A percentile compares a stretch with the other conserved stretches of the same genome.
These are phyloP conservation scores for Colletotrichum cordylinicola DNA, from an alignment of 2,329 filamentous ascomycete genomes.

Conservation along the genomic window DNA sequence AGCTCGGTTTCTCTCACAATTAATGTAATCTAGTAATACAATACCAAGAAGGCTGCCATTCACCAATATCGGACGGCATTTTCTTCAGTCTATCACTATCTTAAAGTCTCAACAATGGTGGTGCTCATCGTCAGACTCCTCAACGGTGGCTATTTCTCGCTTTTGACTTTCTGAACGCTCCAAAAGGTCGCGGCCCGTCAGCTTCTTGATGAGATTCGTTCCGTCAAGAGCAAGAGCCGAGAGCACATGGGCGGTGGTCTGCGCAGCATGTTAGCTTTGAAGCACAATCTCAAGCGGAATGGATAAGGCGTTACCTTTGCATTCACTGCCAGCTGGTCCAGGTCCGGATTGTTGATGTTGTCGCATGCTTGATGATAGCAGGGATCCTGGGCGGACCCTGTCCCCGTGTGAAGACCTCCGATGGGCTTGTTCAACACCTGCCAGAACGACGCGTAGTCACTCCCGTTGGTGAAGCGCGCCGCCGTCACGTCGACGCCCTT, in stretches of 20 bases:
- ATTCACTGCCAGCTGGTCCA: slow-evolving; percentile 37
- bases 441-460: slow-evolving; percentile 67
- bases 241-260: slow-evolving; percentile 13
- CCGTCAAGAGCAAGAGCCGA: slow-evolving; percentile 8
- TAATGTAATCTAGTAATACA: background rate
- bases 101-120: background rate
- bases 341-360: slow-evolving; percentile 41
- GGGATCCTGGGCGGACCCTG: slow-evolving; percentile 50
- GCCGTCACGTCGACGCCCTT: slow-evolving; percentile 36
- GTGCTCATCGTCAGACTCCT: background rate
- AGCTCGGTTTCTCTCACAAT: background rate
- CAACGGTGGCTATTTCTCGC: background rate
- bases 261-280: background rate
- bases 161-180: background rate
- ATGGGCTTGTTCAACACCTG: slow-evolving; percentile 56
- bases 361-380: slow-evolving; percentile 43
- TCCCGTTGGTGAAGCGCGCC: slow-evolving; percentile 47
- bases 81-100: background rate
- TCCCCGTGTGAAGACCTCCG: slow-evolving; percentile 66
- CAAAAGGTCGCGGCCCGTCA: background rate
- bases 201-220: slow-evolving; percentile 23
- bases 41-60: background rate
- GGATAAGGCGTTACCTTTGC: slow-evolving; percentile 25
- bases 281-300: background rate
- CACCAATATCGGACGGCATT: background rate